Percentiles rank a stretch among this genome's conserved stretches.
Conservation (phyloP, 352 stramenopile genomes). For the Hyaloperonospora brassicae region DNA sequence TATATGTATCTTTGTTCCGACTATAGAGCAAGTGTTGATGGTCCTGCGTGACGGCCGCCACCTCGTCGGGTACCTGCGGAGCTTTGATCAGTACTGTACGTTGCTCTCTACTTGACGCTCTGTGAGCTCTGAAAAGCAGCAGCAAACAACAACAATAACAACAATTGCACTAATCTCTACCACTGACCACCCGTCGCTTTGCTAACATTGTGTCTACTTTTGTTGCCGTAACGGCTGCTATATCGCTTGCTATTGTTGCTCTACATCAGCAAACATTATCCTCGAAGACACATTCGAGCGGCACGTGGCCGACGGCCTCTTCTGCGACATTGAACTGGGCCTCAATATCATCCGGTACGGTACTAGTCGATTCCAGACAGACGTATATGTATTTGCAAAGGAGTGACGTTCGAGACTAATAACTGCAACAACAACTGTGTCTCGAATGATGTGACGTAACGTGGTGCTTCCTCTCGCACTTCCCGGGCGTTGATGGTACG, state of each 20-base stretch:
- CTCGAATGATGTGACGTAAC: neutral
- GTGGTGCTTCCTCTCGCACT: too few species aligned
- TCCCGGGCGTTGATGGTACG: too few species aligned
- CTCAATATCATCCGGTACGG: constrained; percentile 92
- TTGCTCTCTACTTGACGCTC: constrained; percentile 1
- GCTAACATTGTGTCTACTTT: too few species aligned
- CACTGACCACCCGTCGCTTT: too few species aligned
- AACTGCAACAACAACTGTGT: neutral
- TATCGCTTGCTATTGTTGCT: neutral
- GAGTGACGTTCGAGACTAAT: constrained; percentile 1
- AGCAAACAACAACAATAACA: too few species aligned
- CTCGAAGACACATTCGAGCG: constrained; percentile 92
- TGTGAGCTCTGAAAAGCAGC: too few species aligned
- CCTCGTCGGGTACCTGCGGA: constrained; percentile 87
- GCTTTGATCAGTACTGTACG: constrained; percentile 84
- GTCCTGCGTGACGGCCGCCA: constrained; percentile 94
- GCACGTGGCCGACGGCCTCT: constrained; percentile 80
- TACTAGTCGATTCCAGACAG: neutral
- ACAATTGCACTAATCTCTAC: too few species aligned
- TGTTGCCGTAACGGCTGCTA: too few species aligned
- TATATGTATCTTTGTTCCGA: too few species aligned
- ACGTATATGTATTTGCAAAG: too few species aligned
- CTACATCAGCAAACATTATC: constrained; percentile 89
- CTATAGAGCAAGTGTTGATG: constrained; percentile 81
- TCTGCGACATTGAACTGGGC: constrained; percentile 92